Evolutionary conservation across 208 protist species (phyloP), one percentile per base, ranked within the genome.

Genomic region (Strigomonas galati): DNA sequence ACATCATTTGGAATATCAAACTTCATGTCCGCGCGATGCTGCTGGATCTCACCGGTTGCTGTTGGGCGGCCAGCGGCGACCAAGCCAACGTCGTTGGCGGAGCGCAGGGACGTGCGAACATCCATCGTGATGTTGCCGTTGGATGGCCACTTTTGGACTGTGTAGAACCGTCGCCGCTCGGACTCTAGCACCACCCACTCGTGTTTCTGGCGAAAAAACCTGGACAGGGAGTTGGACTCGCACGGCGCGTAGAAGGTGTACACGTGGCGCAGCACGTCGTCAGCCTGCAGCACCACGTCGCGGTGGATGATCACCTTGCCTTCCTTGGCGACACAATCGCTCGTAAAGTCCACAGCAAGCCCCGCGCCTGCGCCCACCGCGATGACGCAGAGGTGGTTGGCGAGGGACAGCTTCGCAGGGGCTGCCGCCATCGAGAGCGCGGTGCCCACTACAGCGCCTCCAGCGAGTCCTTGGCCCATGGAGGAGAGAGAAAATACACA

Each of bases 181-280:
- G 86, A 93, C 69, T 96, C 87, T 32, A 96, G 65, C 43, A 96
- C 88, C 17, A 96, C 62, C 88, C 91, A 96, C 69, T 96, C 87
- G 60, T 96, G 91, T 52, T 93, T 96, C 65, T 94, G 91, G 10
- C 69, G 79, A 19, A 96, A 77, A n/a, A 91, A 43, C 48, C 72
- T 76, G 1, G 88, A 67, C 30, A 89, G 57, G 0, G 56, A 62
- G 75, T 93, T 93, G 21, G 85, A 80, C 10, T 89, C 81, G 60
- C 87, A 93, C 1, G 74, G 75, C 0, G 85, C 74, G 69, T 93
- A 94, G 76, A 96, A 96, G 26, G 91, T 92, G 76, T 88, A 94
- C 49, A 93, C 87, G 71, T 96, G 91, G 12, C 85, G 76, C 19
- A 96, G 71, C 17, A 85, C 67, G 62, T 96, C 88, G 32, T 90